These are phyloP conservation scores for Trichoderma sp. DNA, from an alignment of 2,329 filamentous ascomycete species.

Conservation along the genomic window DNA sequence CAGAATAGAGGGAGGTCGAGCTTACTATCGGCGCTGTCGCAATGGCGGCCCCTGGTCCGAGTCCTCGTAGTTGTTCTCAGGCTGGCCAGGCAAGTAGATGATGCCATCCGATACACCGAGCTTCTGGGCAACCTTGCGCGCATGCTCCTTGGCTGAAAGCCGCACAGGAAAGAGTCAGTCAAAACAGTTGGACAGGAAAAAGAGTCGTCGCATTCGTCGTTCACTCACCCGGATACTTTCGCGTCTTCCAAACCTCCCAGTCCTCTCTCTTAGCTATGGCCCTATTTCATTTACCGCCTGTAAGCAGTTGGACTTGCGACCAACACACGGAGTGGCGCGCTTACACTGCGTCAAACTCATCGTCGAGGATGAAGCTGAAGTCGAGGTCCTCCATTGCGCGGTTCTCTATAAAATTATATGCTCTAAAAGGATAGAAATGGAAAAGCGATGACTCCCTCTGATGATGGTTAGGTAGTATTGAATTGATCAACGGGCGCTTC, in stretches of 20 bases:
- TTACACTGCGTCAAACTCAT: constrained; percentile 57
- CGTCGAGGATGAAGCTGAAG: constrained; percentile 43
- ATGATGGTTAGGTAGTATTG: not conserved
- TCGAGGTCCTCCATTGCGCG: constrained; percentile 21
- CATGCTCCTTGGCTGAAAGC: constrained; percentile 52
- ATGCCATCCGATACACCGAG: constrained; percentile 50
- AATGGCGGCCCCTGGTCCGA: constrained; percentile 57
- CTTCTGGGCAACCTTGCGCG: constrained; percentile 53
- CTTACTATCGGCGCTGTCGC: constrained; percentile 59
- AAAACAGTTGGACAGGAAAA: not conserved
- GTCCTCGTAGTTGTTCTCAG: constrained; percentile 53
- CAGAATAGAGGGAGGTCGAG: not conserved
- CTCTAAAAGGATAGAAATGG: not conserved
- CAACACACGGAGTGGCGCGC: not conserved
- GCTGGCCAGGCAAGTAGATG: constrained; percentile 55
- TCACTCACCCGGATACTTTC: constrained; percentile 41
- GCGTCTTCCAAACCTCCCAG: constrained; percentile 19
- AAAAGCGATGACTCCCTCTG: not conserved
- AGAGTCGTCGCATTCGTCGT: not conserved
- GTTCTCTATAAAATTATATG: not conserved
- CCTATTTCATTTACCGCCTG: not conserved
- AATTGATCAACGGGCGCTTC: not conserved
- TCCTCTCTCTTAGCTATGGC: constrained; percentile 13
- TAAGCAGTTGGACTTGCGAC: not conserved
- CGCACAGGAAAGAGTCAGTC: not conserved